These are phyloP conservation scores for Pseudoneurospora amorphoporcata DNA, from an alignment of 495 filamentous ascomycete genomes.

Conservation along the genomic window DNA sequence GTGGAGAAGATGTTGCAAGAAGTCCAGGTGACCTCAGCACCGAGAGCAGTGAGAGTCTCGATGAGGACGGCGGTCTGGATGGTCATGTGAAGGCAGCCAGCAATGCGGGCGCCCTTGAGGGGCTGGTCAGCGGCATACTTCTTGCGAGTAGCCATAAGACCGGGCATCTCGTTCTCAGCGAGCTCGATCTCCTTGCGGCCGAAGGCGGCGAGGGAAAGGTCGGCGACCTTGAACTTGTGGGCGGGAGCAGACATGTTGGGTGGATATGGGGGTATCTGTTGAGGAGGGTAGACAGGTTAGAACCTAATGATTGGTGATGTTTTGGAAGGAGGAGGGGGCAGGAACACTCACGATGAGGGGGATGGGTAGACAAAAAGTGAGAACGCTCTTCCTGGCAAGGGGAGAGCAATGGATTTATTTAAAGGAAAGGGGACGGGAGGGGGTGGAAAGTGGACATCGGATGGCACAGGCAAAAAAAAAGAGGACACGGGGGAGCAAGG, in stretches of 20 bases:
- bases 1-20: slow-evolving; percentile 99
- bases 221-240: slow-evolving; percentile 93
- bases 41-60: slow-evolving; percentile 86
- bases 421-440: background rate
- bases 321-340: background rate
- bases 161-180: slow-evolving; percentile 97
- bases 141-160: slow-evolving; percentile 85
- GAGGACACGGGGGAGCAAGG: background rate
- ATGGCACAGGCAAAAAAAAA: background rate
- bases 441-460: background rate
- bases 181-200: slow-evolving; percentile 98
- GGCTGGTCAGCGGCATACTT: slow-evolving; percentile 94
- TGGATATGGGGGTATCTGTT: slow-evolving; percentile 3
- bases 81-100: slow-evolving; percentile 99
- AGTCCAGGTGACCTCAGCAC: slow-evolving; percentile 96
- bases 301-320: background rate
- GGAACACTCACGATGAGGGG: background rate
- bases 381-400: background rate
- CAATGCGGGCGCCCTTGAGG: slow-evolving; percentile 77
- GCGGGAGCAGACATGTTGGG: slow-evolving; percentile 64
- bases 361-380: background rate
- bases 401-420: background rate
- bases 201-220: slow-evolving; percentile 95
- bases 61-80: slow-evolving; percentile 99
- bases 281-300: background rate